A percentile compares a stretch with the other conserved stretches of the same genome.
These are phyloP conservation scores for Schizochytrium sp. DNA, from an alignment of 108 stramenopile species.

Conservation along the genomic window DNA sequence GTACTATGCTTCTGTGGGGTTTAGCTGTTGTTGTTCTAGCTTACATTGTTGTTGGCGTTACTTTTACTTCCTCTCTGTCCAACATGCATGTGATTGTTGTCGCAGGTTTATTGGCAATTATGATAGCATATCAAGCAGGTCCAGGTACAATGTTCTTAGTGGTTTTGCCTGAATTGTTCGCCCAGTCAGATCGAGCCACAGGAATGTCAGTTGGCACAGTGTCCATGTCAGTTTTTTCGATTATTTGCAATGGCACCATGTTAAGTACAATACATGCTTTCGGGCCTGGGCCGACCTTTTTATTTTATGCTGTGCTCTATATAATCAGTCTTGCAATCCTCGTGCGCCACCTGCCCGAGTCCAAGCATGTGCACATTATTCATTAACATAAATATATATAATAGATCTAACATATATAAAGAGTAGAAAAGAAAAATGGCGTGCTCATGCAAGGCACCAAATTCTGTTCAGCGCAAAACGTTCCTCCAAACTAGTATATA, in stretches of 20 bases:
- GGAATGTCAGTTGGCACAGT: constrained; percentile 27
- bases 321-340: not conserved
- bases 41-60: constrained; percentile 28
- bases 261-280: constrained; percentile 3
- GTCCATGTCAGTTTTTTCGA: constrained; percentile 37
- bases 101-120: not conserved
- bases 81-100: not conserved
- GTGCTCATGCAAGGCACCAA: not conserved
- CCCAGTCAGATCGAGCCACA: constrained; percentile 4
- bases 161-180: constrained; percentile 24
- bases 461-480: not conserved
- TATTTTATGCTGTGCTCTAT: not conserved
- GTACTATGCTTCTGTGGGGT: constrained; percentile 35
- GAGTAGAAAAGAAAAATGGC: not conserved
- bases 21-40: not conserved
- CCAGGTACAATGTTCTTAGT: constrained; percentile 54
- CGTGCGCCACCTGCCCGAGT: constrained; percentile 19
- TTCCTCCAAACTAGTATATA: not conserved
- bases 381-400: not conserved
- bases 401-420: not conserved
- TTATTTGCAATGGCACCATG: constrained; percentile 50
- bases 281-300: constrained; percentile 49
- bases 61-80: not conserved
- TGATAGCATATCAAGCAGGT: constrained; percentile 46
- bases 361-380: not conserved